A percentile compares a stretch with the other conserved stretches of the same genome.
Evolutionary conservation across 768 basidiomycete species (phyloP).

Genomic region (Pisolithus sp.): DNA sequence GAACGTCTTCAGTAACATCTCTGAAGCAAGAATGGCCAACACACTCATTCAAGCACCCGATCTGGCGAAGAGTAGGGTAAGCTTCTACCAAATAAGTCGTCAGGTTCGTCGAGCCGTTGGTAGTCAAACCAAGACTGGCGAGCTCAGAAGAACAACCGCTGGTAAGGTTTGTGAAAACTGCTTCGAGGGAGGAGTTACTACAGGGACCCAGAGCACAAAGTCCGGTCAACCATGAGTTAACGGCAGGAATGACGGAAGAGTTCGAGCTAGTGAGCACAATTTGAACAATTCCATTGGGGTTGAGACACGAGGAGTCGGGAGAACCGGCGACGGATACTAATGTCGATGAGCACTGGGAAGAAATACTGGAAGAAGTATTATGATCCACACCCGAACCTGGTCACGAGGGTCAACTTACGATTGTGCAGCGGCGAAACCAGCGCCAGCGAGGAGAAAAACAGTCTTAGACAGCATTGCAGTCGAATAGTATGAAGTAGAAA

Average conservation of each 20-base stretch:
- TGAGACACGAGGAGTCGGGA: slow-evolving; percentile 34
- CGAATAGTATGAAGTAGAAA: background rate
- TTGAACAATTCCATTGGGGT: slow-evolving; percentile 28
- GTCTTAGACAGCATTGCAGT: slow-evolving; percentile 21
- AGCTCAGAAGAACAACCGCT: slow-evolving; percentile 43
- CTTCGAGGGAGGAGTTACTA: slow-evolving; percentile 51
- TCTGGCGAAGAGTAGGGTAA: slow-evolving; percentile 52
- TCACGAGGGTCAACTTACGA: slow-evolving; percentile 28
- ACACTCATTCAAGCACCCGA: slow-evolving; percentile 62
- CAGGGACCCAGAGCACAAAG: slow-evolving; percentile 50
- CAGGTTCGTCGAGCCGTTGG: slow-evolving; percentile 14
- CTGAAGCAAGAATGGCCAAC: slow-evolving; percentile 17
- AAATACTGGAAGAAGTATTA: slow-evolving; percentile 30
- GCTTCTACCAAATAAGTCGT: slow-evolving; percentile 39
- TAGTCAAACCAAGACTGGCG: slow-evolving; percentile 15
- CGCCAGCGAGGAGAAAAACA: slow-evolving; percentile 25
- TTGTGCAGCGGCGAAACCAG: slow-evolving; percentile 37
- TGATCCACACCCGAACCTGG: background rate
- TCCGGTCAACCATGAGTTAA: slow-evolving; percentile 57
- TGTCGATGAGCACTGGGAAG: slow-evolving; percentile 42
- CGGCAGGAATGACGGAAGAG: slow-evolving; percentile 33
- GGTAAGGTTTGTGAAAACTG: slow-evolving; percentile 48
- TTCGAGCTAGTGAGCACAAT: slow-evolving; percentile 20
- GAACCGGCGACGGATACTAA: slow-evolving; percentile 38
- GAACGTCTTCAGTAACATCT: background rate